Conservation (phyloP, 2,329 filamentous ascomycete genomes). For the Colletotrichum musicola region DNA sequence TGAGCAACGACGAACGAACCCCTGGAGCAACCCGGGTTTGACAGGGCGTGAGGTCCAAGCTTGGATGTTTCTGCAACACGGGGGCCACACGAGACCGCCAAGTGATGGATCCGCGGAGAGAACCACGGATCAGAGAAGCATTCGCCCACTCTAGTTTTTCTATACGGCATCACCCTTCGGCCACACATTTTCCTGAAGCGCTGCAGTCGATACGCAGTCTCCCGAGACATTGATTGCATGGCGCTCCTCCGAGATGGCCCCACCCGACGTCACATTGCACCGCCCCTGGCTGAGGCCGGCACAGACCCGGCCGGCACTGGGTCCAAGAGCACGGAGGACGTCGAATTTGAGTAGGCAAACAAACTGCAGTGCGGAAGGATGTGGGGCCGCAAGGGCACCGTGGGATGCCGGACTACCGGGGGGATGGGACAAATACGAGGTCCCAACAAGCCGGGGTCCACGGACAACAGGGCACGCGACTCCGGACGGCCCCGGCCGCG, state of each 20-base stretch:
- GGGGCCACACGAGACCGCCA: conserved; percentile 20
- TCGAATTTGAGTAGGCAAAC: conserved; percentile 20
- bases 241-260: not conserved
- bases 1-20: conserved; percentile 11
- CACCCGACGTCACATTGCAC: not conserved
- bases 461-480: not conserved
- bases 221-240: not conserved
- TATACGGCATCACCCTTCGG: too few relatives aligned
- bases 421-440: not conserved
- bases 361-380: conserved; percentile 7
- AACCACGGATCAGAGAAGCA: too few relatives aligned
- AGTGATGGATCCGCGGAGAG: conserved; percentile 12
- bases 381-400: conserved; percentile 28
- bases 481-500: not conserved
- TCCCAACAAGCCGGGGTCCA: not conserved
- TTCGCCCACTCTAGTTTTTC: too few relatives aligned
- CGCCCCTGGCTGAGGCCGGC: not conserved
- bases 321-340: conserved; percentile 8
- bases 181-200: too few relatives aligned
- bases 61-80: conserved; percentile 18
- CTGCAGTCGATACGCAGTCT: not conserved
- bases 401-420: conserved; percentile 1
- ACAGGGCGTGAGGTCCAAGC: conserved; percentile 18
- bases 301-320: not conserved
- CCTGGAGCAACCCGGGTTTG: not conserved